A percentile compares a stretch with the other conserved stretches of the same genome.
phyloP scores from a whole-genome alignment of 345 rosid genomes.

The Hibiscus mutabilis region DNA sequence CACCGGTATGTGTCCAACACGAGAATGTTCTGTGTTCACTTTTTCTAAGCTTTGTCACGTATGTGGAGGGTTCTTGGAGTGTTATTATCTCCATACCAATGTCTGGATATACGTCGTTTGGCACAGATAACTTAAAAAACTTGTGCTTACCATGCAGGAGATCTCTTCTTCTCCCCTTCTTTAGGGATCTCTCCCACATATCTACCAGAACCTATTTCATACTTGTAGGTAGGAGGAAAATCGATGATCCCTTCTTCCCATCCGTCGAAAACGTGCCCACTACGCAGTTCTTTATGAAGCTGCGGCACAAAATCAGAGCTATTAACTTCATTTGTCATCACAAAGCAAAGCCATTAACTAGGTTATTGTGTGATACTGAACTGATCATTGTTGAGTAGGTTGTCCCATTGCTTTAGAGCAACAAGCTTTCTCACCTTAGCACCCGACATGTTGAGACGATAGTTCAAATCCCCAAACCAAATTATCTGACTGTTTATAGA shows the following conservation, averaged over 20 bases:
- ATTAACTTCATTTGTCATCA: background rate
- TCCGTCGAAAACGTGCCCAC: conserved; percentile 79
- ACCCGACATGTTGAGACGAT: conserved; percentile 74
- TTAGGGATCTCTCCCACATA: conserved; percentile 65
- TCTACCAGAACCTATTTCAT: conserved; percentile 70
- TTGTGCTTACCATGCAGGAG: conserved; percentile 83
- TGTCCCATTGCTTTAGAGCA: conserved; percentile 65
- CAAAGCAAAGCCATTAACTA: background rate
- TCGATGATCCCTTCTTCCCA: conserved; percentile 86
- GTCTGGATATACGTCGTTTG: background rate
- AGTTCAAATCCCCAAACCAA: conserved; percentile 98
- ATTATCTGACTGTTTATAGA: conserved; percentile 65
- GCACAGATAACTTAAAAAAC: background rate
- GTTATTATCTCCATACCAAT: background rate
- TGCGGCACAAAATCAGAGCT: conserved; percentile 23
- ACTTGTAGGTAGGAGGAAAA: conserved; percentile 94
- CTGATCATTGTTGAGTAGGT: conserved; percentile 75
- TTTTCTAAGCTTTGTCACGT: background rate
- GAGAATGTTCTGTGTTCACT: background rate
- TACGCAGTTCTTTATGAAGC: conserved; percentile 63
- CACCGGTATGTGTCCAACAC: background rate
- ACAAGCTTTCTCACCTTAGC: conserved; percentile 72
- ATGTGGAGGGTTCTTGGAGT: background rate
- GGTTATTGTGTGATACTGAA: conserved; percentile 22
- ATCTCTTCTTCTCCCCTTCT: conserved; percentile 91